Evolutionary conservation across 345 rosid species (phyloP), one percentile per base, ranked within the genome.

Genomic region (Erodium maritimum): DNA sequence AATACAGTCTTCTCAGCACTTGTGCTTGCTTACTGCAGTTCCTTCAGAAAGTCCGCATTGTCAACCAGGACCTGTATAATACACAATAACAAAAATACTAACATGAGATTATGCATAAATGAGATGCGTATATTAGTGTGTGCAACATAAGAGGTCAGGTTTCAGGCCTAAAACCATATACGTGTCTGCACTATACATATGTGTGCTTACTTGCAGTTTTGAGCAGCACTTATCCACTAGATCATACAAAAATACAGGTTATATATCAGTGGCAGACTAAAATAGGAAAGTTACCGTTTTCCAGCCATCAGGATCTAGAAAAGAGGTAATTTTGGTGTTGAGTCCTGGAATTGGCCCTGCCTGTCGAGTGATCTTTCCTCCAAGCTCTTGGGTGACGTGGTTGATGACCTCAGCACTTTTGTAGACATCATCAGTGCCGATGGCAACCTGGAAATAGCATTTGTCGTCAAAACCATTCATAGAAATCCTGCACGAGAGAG

Each of bases 281-380:
- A 19, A 4, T 5, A 59, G 13, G 16, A 34, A 67, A 69, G 86
- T 69, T 69, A 88, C 95, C 4, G 94, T 86, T 79, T 93, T 93
- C 99, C 96, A 89, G 67, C 96, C 96, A 77, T 93, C 96, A 22
- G 94, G 96, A 65, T 89, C 99, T 19, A 86, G 79, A 59, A 93
- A 93, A 45, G 89, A 64, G 62, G 81, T 79, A 56, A 89, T 89
- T 77, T 86, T 93, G 72, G 96, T 89, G 75, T 82, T 83, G 22
- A 88, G 17, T 69, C 99, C 99, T 8, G 94, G 95, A 74, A 88
- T 56, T 25, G 96, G 91, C 65, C 98, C 98, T 0, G 96, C 77
- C 60, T 77, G 85, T 61, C 95, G 73, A 52, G 95, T 84, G 70
- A 91, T 82, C 73, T 91, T 88, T 64, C 96, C 98, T 46, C 98